Base-by-base conservation (phyloP, 139 green algal genomes). In the Coccomyxa sp. region DNA sequence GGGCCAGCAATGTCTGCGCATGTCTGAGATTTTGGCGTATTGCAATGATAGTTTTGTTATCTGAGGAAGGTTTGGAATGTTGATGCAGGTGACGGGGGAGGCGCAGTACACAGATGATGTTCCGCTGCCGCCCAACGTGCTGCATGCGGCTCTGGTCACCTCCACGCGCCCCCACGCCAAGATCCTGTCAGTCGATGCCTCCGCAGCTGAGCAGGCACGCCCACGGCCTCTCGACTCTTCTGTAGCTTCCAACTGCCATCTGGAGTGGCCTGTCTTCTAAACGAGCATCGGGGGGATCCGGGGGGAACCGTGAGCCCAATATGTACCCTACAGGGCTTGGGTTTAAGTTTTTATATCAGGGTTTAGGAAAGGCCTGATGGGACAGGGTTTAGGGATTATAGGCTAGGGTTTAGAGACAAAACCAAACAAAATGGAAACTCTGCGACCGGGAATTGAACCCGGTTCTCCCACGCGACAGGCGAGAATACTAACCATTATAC, bases 81-180 rank as follows among this genome's bases (percentile, higher is more conserved):
- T 51, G 38, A 51, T 38, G 13, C 92, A 97, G 93, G 94, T 97
- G 27, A 93, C 83, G 38, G 96, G 96, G 0, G 92, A 98, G 88
- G 96, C 96, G 14, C 38, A 90, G 67, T 99, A 99, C 88, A 90
- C 88, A 12, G 96, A 99, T 79, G 96, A 99, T 85, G 90, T 98
- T 15, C 86, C 89, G 63, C 87, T 94, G n/a, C 90, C 90, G 0
- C 13, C 86, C 4, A 88, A 91, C 57, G 76, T 82, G 9, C 91
- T 99, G 81, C 90, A 97, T 81, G 94, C 86, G 0, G 94, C 92
- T 0, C 91, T 98, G 16, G 92, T 99, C 14, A 84, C 94, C 31
- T 95, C 87, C 89, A 92, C 76, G 58, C 86, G 88, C 51, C 90
- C 96, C 1, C 96, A 99, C 81, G 96, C 95, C 15, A 84, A 89